phyloP scores from a whole-genome alignment of 257 asterid species.

The Leptodermis oblonga region DNA sequence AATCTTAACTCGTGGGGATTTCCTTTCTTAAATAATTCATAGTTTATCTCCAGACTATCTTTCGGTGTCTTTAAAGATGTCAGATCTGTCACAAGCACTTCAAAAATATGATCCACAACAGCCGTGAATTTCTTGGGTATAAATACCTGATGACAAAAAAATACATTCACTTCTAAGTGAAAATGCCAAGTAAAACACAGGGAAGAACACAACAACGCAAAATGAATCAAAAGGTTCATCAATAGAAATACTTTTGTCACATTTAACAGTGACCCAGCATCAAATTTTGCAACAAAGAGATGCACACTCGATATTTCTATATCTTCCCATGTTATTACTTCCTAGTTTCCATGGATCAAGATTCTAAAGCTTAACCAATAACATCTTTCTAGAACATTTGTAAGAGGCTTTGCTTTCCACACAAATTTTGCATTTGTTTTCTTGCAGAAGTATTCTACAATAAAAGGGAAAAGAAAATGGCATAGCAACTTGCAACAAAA shows the following conservation, averaged over 20 bases:
- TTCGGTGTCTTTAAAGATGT: constrained; percentile 21
- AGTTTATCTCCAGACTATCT: constrained; percentile 29
- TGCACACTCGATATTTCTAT: not conserved
- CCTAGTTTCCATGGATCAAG: not conserved
- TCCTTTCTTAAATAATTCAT: constrained; percentile 40
- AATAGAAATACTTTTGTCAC: not conserved
- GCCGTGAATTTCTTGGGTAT: constrained; percentile 42
- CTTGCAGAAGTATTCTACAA: not conserved
- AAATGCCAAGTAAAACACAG: not conserved
- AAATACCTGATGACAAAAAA: constrained; percentile 51
- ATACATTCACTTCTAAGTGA: not conserved
- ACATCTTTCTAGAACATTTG: not conserved
- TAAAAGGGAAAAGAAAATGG: not conserved
- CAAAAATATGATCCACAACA: constrained; percentile 28
- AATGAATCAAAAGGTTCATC: not conserved
- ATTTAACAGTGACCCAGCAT: not conserved
- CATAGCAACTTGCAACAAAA: not conserved
- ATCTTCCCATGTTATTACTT: not conserved
- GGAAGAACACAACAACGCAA: not conserved
- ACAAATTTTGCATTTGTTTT: not conserved
- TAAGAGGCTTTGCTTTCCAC: not conserved
- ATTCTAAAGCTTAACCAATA: not conserved
- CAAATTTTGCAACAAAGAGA: not conserved
- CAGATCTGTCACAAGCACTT: constrained; percentile 25
- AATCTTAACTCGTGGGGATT: constrained; percentile 47